phyloP scores from a whole-genome alignment of 257 asterid species.

The Fraxinus pennsylvanica region DNA sequence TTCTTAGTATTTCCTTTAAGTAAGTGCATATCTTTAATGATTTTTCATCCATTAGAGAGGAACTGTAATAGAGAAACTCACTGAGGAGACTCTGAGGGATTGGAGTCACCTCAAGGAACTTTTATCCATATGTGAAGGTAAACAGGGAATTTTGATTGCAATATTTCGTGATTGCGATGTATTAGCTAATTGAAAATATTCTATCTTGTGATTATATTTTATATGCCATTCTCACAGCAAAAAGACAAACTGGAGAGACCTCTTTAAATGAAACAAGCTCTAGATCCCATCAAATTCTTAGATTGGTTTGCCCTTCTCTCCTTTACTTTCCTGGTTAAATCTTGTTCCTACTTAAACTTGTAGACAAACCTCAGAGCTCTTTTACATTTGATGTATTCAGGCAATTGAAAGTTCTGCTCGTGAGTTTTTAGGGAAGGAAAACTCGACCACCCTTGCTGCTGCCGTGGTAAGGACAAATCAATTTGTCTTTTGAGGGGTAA shows the following conservation, averaged over 20 bases:
- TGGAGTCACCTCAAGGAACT: conserved; percentile 87
- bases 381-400: conserved; percentile 41
- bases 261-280: conserved; percentile 89
- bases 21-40: conserved; percentile 23
- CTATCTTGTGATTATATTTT: conserved; percentile 8
- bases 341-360: background rate
- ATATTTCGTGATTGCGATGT: background rate
- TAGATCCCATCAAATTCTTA: conserved; percentile 98
- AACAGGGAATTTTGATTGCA: conserved; percentile 18
- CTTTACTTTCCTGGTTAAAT: conserved; percentile 10
- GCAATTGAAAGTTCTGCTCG: conserved; percentile 98
- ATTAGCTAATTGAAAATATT: conserved; percentile 2
- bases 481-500: conserved; percentile 19
- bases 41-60: conserved; percentile 63
- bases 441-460: conserved; percentile 95
- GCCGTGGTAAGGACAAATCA: conserved; percentile 68
- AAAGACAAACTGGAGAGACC: conserved; percentile 89
- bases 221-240: conserved; percentile 50
- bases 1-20: conserved; percentile 24
- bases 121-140: conserved; percentile 88
- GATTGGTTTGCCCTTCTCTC: conserved; percentile 64
- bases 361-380: background rate
- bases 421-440: conserved; percentile 90
- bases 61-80: conserved; percentile 85
- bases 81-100: conserved; percentile 94